Base-by-base conservation (phyloP, 768 basidiomycete genomes). In the Tulasnella sp. region DNA sequence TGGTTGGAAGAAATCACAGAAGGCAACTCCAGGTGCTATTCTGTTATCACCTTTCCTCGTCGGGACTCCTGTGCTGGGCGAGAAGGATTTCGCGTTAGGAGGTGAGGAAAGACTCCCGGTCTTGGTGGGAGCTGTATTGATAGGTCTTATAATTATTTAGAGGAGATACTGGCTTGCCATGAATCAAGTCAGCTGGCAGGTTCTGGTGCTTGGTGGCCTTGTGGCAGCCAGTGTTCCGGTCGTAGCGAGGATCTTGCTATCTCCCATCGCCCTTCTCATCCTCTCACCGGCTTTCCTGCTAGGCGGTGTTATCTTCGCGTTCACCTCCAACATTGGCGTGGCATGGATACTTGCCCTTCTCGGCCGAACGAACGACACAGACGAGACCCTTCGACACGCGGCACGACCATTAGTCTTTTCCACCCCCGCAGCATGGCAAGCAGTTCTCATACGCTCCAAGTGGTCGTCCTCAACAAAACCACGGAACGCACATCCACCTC, bases 401-500 rank as follows among this genome's bases (percentile, higher is more conserved):
- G 91, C 93, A 23, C 89, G 90, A 46, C 93, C 93, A 0, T 87
- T 96, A 71, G 88, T 90, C 3, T 97, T 98, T 86, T 94, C 94
- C 5, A 95, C 95, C 3, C 94, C 95, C 35, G 94, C 96, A 77
- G 96, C 95, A 42, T 98, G 96, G 96, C 93, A 96, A 82, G 95
- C 92, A 0, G 92, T 94, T 70, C 86, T 93, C 73, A 95, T 90
- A 69, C 90, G 95, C 42, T 93, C 93, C n/a, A 90, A 92, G 83
- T 97, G 95, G 96, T 93, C 93, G 3, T 90, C 91, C 80, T 61
- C 57, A 61, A 89, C 87, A 78, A 85, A 90, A 4, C 37, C 40
- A 16, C 90, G 91, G 0, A 90, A 91, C 81, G 86, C 89, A n/a
- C 86, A 92, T 26, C 87, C 91, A 0, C 89, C 91, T 10, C 84